Base-by-base conservation (phyloP, 2,329 filamentous ascomycete species). In the Neophaeococcomyces aloes region DNA sequence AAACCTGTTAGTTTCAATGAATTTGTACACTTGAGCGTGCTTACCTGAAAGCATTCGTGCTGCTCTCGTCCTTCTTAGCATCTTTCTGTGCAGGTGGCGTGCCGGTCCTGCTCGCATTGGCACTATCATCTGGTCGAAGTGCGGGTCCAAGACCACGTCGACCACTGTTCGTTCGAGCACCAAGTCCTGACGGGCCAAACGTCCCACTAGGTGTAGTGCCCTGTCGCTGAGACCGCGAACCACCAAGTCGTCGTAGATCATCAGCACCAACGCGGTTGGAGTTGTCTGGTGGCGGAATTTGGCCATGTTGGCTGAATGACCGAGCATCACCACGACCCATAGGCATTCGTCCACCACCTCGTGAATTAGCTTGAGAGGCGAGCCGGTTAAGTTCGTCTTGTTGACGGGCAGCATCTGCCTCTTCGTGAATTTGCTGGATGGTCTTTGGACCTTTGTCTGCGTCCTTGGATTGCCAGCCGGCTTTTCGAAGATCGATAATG, bases 361-460 rank as follows among this genome's bases (percentile, higher is more conserved):
- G 81, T 54, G 86, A 61, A 56, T 51, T 61, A 40, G 63, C 62
- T 49, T 69, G 65, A 45, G 69, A 69, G 39, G 72, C 69, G 34
- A 68, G 60, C 48, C 73, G 70, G 59, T 78, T 74, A 57, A 72
- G 65, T 58, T 95, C 88, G 44, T 82, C 82, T 48, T 86, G 86
- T 66, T 89, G 88, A 54, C 83, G 79, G 34, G 83, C 83, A 49
- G 81, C 82, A 42, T 77, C 74, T 53, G 86, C 78, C 66, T 86
- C 82, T 54, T 81, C 82, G 61, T 87, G 85, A 54, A 98, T 85
- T 67, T 96, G 85, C 3, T 87, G 79, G 42, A 98, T 83, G 7
- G 91, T 98, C 79, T 95, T 95, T 47, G 91, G 91, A 29, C 91
- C 91, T 72, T 96, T 96, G 67, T 88, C 83, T 42, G 71, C 69